Evolutionary conservation across 78 protist genomes (phyloP), one percentile per base, ranked within the genome.

Genomic region (Dictyostelium purpureum): DNA sequence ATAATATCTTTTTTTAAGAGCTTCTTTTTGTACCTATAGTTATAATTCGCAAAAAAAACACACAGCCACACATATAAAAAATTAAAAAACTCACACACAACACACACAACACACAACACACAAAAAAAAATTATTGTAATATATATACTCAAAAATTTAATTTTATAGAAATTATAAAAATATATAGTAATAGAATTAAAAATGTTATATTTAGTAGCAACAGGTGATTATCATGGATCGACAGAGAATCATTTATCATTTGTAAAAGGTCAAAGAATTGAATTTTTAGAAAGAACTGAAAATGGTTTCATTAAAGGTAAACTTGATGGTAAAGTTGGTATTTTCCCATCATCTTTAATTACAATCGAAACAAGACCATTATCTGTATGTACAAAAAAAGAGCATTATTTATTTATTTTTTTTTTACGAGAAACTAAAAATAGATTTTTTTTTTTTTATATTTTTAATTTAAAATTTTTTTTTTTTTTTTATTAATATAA

Each of bases 311-410:
- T 85, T 16, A 85, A 73, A 57, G 92, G 92, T 24, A 85, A 73
- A 85, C 35, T 85, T 14, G 70, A 85, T 59, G 92, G 92, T 5
- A 85, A 85, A n/a, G 79, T 85, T 59, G 92, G 92, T 57, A 43
- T 85, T 31, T 61, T 85, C 5, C 92, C 92, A 54, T 85, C 92
- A 14, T 70, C 92, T 35, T 57, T 67, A 19, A 85, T 85, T 33
- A 85, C 92, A 42, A 42, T 85, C 49, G 92, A 85, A 47, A 85
- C 92, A 2, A 52, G 92, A 49, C 92, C 92, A 52, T 33, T 85
- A 42, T 74, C 83, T 43, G 90, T 83, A 83, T 11, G 90, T 82
- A 82, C 63, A n/a, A 56, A 14, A 56, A n/a, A 12, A n/a, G 9
- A 14, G 5, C 19, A n/a, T 56, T 4, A 56, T n/a, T 56, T 12